These are phyloP conservation scores for Closterium sp. DNA, from an alignment of 139 green algal genomes.

Conservation along the genomic window DNA sequence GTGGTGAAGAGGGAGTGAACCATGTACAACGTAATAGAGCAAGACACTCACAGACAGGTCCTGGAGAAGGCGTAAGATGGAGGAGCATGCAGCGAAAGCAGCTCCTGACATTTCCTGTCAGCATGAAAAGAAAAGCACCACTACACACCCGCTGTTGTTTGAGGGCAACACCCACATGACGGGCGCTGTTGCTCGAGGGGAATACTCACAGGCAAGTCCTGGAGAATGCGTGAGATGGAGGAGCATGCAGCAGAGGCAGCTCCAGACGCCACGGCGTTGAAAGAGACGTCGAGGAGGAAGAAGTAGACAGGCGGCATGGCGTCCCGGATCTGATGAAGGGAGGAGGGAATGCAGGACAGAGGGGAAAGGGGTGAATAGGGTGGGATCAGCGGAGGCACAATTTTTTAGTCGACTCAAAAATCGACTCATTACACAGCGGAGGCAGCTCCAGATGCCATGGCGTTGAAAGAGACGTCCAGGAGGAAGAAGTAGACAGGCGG, in stretches of 20 bases:
- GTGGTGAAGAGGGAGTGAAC: too few relatives aligned
- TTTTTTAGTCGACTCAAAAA: too few relatives aligned
- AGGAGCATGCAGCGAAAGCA: conserved; percentile 29
- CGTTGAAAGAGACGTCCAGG: conserved; percentile 75
- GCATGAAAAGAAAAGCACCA: too few relatives aligned
- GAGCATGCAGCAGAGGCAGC: conserved; percentile 61
- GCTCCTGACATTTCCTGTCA: not conserved
- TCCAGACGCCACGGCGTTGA: conserved; percentile 62
- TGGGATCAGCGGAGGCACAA: too few relatives aligned
- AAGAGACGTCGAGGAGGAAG: conserved; percentile 84
- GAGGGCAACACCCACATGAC: too few relatives aligned
- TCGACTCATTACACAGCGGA: too few relatives aligned
- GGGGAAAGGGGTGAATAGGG: too few relatives aligned
- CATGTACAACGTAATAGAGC: not conserved
- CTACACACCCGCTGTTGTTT: too few relatives aligned
- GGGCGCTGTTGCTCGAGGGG: too few relatives aligned
- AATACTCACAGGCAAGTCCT: conserved; percentile 34
- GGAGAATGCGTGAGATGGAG: conserved; percentile 55
- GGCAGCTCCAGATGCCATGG: conserved; percentile 63
- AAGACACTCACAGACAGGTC: conserved; percentile 28
- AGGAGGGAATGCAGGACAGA: not conserved
- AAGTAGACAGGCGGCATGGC: conserved; percentile 84
- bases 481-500: conserved; percentile 82
- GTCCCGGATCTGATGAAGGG: conserved; percentile 58
- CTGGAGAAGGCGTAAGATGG: conserved; percentile 54